Evolutionary conservation across 371 early-diverging fungal genomes (phyloP).

Genomic region (Lichtheimia corymbifera): DNA sequence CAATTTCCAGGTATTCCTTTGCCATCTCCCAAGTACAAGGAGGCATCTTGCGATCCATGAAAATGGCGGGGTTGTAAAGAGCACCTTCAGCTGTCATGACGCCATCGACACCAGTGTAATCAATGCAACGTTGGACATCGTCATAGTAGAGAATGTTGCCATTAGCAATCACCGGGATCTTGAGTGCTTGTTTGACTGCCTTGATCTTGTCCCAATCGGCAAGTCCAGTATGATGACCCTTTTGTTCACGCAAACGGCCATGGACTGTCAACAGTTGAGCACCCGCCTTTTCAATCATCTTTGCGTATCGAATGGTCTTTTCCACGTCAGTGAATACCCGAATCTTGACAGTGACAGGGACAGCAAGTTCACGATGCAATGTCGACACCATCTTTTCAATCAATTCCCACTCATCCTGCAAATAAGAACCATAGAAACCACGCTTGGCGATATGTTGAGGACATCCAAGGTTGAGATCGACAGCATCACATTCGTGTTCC

Average conservation of each 20-base stretch:
- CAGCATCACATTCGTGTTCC: slow-evolving; percentile 89
- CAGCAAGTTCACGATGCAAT: slow-evolving; percentile 80
- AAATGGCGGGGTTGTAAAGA: slow-evolving; percentile 92
- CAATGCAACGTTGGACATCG: slow-evolving; percentile 89
- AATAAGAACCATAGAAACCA: slow-evolving; percentile 95
- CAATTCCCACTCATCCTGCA: slow-evolving; percentile 97
- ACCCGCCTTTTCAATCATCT: slow-evolving; percentile 96
- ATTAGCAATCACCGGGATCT: slow-evolving; percentile 97
- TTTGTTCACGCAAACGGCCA: slow-evolving; percentile 96
- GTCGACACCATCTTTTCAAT: slow-evolving; percentile 74
- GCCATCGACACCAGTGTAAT: slow-evolving; percentile 90
- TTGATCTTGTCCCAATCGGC: slow-evolving; percentile 98
- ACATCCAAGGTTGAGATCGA: slow-evolving; percentile 98
- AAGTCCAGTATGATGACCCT: slow-evolving; percentile 94
- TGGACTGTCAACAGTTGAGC: slow-evolving; percentile 95
- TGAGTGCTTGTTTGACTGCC: slow-evolving; percentile 81
- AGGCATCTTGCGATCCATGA: slow-evolving; percentile 49
- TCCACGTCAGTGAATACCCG: slow-evolving; percentile 90
- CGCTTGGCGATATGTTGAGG: slow-evolving; percentile 93
- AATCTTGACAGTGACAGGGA: slow-evolving; percentile 99
- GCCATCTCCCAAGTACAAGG: slow-evolving; percentile 78
- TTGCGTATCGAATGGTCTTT: slow-evolving; percentile 94
- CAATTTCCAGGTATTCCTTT: slow-evolving; percentile 86
- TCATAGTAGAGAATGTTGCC: slow-evolving; percentile 94
- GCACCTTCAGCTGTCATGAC: slow-evolving; percentile 96